Evolutionary conservation across 495 filamentous ascomycete genomes (phyloP), one percentile per base, ranked within the genome.

Genomic region (Penicillium robsamsonii): DNA sequence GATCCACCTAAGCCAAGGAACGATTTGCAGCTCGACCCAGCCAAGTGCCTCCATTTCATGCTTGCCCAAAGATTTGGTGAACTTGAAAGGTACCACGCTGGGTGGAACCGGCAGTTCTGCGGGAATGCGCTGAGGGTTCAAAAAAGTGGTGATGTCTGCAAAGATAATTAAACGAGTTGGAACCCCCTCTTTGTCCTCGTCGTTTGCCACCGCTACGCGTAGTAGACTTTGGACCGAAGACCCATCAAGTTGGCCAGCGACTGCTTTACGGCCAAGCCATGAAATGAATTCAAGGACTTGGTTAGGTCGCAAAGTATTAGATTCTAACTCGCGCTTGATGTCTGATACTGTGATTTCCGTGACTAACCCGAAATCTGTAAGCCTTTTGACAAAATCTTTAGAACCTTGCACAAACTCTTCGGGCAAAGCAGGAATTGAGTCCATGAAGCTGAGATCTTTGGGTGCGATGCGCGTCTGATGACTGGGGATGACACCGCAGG

Each of bases 341-440:
- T 99, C 95, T 11, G 83, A 81, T 15, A 92, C 86, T 2, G 90
- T 95, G 40, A 97, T 87, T 45, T 92, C 87, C 12, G 84, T 87
- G 22, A 99, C 81, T 48, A 96, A 69, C 0, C 88, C 91, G 58
- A 88, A 90, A 22, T 89, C 87, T 47, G 83, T 85, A 38, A 99
- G 72, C 49, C 87, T 89, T 46, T 79, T 78, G 43, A 97, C 83
- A 60, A 99, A 93, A 0, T 80, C 79, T 33, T 79, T 75, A 1
- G 84, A 79, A 25, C 76, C 79, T 11, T 81, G 72, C 24, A 83
- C 79, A 56, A 97, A 79, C 40, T 84, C 84, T 41, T 91, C 83
- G 3, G 93, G 88, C 25, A 99, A 73, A 22, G 93, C 85, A 2
- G 95, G 91, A 54, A 97, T 91, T n/a, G 87, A 86, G 41, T 91